Evolutionary conservation across 73 alveolate genomes (phyloP).

Genomic region (Paramecium biaurelia): DNA sequence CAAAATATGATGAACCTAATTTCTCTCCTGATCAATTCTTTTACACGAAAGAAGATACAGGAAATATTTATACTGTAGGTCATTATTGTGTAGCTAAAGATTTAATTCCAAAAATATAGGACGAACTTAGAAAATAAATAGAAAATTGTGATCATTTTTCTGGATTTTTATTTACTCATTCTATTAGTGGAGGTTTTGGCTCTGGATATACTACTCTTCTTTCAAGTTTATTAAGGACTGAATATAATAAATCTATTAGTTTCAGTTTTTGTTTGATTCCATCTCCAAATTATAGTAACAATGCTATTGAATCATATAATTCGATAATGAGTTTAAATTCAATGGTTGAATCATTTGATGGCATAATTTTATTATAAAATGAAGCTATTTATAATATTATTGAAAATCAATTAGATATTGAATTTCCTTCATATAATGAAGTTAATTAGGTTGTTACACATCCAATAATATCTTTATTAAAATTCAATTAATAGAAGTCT

Average conservation of each 20-base stretch:
- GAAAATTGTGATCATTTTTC: background rate
- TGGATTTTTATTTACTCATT: conserved; percentile 1
- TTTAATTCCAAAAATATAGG: background rate
- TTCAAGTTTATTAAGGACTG: background rate
- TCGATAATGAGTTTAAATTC: background rate
- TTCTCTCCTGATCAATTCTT: background rate
- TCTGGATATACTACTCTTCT: conserved; percentile 22
- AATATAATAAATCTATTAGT: background rate
- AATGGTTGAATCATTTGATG: background rate
- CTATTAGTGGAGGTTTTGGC: conserved; percentile 40
- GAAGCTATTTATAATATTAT: background rate
- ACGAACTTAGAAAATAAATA: background rate
- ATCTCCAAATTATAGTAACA: background rate
- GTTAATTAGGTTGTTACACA: background rate
- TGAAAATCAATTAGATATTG: background rate
- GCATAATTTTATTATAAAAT: background rate
- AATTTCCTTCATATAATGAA: background rate
- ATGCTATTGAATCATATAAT: background rate
- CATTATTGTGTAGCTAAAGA: background rate
- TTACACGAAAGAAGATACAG: background rate
- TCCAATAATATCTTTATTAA: background rate
- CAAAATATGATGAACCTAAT: background rate
- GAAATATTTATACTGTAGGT: background rate
- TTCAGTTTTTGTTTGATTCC: background rate
- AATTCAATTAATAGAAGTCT: background rate